These are phyloP conservation scores for Aureobasidium leucospermi DNA, from an alignment of 2,329 filamentous ascomycete species.

Conservation along the genomic window DNA sequence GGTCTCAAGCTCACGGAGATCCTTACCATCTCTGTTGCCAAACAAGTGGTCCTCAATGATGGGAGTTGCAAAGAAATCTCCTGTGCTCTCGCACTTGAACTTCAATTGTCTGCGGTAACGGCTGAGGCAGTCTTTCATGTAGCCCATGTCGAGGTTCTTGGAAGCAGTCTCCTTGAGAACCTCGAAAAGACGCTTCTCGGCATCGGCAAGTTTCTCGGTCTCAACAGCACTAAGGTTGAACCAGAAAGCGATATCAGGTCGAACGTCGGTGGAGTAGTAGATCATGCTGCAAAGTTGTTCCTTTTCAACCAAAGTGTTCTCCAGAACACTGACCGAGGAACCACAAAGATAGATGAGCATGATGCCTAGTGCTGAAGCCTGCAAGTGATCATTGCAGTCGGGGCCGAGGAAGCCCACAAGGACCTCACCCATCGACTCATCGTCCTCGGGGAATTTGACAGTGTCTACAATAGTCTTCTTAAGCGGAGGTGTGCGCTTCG, in stretches of 20 bases:
- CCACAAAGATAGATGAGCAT: constrained; percentile 82
- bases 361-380: constrained; percentile 66
- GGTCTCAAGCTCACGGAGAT: constrained; percentile 35
- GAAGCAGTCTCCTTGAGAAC: constrained; percentile 73
- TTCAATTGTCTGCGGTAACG: constrained; percentile 76
- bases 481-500: constrained; percentile 66
- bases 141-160: constrained; percentile 80
- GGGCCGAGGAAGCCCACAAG: constrained; percentile 83
- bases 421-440: constrained; percentile 87
- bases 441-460: constrained; percentile 91
- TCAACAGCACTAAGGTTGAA: constrained; percentile 81
- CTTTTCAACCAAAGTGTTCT: constrained; percentile 86
- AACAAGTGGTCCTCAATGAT: constrained; percentile 92
- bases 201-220: constrained; percentile 73
- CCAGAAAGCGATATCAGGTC: constrained; percentile 77
- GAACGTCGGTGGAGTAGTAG: constrained; percentile 67
- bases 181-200: constrained; percentile 78
- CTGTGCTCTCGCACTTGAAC: constrained; percentile 73
- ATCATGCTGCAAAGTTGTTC: constrained; percentile 87
- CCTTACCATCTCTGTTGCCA: constrained; percentile 69
- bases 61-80: constrained; percentile 72
- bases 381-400: constrained; percentile 56
- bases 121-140: constrained; percentile 79
- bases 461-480: constrained; percentile 66
- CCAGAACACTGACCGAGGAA: constrained; percentile 84